Conservation (phyloP, 352 stramenopile species). For the Pythium insidiosum region DNA sequence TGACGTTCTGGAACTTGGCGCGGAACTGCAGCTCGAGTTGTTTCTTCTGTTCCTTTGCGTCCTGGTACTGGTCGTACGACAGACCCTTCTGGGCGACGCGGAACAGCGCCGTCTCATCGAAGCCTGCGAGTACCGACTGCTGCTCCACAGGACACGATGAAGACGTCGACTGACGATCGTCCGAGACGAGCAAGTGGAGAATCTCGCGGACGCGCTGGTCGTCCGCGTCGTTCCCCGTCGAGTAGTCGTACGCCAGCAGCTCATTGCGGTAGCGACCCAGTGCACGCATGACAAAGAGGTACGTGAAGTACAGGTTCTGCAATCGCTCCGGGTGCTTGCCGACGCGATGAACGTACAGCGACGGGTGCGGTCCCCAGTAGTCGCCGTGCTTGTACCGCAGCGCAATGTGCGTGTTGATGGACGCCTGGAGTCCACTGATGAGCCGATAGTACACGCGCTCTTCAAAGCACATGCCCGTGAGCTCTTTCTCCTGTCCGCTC, state of each 20-base stretch:
- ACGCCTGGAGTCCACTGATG: slow-evolving; percentile 94
- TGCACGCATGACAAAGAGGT: slow-evolving; percentile 95
- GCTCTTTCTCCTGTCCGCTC: slow-evolving; percentile 33
- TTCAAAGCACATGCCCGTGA: slow-evolving; percentile 85
- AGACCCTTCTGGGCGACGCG: slow-evolving; percentile 42
- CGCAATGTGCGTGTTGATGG: slow-evolving; percentile 93
- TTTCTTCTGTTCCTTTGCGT: slow-evolving; percentile 53
- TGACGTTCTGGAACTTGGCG: slow-evolving; percentile 97
- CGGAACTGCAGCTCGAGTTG: slow-evolving; percentile 65
- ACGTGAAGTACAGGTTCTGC: slow-evolving; percentile 98
- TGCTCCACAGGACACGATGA: slow-evolving; percentile 43
- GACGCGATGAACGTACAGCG: slow-evolving; percentile 86
- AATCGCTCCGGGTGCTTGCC: slow-evolving; percentile 91
- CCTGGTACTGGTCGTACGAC: slow-evolving; percentile 46
- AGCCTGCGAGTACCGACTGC: slow-evolving; percentile 71
- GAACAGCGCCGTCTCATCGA: slow-evolving; percentile 88
- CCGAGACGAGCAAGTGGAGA: slow-evolving; percentile 54
- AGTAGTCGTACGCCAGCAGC: slow-evolving; percentile 93
- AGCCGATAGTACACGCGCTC: slow-evolving; percentile 96
- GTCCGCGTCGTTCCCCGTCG: slow-evolving; percentile 89
- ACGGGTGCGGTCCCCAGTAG: slow-evolving; percentile 62
- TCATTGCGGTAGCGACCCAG: slow-evolving; percentile 90
- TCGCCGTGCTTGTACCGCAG: slow-evolving; percentile 75
- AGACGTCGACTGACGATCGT: slow-evolving; percentile 29
- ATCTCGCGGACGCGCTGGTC: slow-evolving; percentile 69